Conservation (phyloP, 495 filamentous ascomycete species). For the Glonium stellatum region DNA sequence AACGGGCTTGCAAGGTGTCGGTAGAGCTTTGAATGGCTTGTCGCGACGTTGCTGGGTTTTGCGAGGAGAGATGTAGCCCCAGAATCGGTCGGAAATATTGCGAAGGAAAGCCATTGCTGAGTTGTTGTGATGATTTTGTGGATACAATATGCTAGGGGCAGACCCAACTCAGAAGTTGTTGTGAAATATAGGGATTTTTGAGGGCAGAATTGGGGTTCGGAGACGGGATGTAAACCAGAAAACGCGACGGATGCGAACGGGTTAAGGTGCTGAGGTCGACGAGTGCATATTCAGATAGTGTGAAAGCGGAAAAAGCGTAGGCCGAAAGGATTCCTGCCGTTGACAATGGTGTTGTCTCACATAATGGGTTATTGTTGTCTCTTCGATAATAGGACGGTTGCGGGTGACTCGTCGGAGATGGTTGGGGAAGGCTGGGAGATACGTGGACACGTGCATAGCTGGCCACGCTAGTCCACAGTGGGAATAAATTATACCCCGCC, state of each 20-base stretch:
- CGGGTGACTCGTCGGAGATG: not conserved
- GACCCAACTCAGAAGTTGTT: not conserved
- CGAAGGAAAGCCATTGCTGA: constrained; percentile 25
- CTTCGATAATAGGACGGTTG: not conserved
- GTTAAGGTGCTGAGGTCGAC: not conserved
- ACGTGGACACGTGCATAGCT: no score
- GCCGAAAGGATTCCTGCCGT: not conserved
- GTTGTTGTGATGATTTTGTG: not conserved
- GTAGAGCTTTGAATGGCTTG: constrained; percentile 19
- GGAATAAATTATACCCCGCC: no score
- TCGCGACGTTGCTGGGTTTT: constrained; percentile 28
- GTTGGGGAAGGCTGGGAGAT: not conserved
- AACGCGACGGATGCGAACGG: not conserved
- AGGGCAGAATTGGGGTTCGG: not conserved
- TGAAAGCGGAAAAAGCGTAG: not conserved
- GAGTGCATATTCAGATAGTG: not conserved
- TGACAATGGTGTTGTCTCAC: not conserved
- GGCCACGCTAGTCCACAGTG: no score
- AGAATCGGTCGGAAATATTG: constrained; percentile 26
- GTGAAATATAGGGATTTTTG: not conserved
- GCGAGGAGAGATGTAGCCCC: constrained; percentile 29
- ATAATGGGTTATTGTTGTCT: not conserved
- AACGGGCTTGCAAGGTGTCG: constrained; percentile 4
- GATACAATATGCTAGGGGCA: not conserved
- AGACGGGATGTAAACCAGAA: not conserved